A percentile compares a stretch with the other conserved stretches of the same genome.
Conservation (phyloP, 768 basidiomycete genomes). For the Mycena capillaripes region DNA sequence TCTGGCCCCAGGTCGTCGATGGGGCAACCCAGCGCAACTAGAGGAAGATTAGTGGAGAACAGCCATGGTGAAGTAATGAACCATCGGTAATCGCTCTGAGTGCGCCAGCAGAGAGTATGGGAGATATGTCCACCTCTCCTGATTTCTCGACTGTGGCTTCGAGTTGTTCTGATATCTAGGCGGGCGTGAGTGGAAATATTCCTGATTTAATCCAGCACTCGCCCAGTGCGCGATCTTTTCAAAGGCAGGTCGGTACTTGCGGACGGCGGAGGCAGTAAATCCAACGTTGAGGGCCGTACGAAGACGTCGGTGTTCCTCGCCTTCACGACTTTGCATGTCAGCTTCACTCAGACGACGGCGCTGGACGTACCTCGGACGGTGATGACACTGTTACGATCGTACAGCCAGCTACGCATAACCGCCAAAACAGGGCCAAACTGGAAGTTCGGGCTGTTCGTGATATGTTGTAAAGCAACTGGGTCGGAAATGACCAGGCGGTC, state of each 20-base stretch:
- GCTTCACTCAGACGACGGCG: neutral
- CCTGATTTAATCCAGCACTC: neutral
- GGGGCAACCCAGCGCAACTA: constrained; percentile 24
- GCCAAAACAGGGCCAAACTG: constrained; percentile 12
- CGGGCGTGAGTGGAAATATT: neutral
- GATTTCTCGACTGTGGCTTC: constrained; percentile 2
- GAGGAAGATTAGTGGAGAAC: constrained; percentile 3
- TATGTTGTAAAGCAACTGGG: constrained; percentile 6
- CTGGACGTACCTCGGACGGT: neutral
- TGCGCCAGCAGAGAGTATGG: constrained; percentile 20
- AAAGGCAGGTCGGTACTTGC: constrained; percentile 16
- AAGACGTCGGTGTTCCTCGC: constrained; percentile 12
- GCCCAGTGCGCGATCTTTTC: constrained; percentile 9
- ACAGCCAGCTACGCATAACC: constrained; percentile 19
- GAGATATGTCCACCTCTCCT: constrained; percentile 6
- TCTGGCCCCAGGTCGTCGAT: constrained; percentile 5
- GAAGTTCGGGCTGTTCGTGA: constrained; percentile 14
- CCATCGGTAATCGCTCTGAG: constrained; percentile 24
- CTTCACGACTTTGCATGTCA: neutral
- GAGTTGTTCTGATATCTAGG: constrained; percentile 17
- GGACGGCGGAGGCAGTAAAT: constrained; percentile 22
- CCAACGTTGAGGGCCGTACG: constrained; percentile 13
- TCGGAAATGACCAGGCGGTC: constrained; percentile 17
- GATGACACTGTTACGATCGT: constrained; percentile 1
- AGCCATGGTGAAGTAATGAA: neutral